Evolutionary conservation across 108 stramenopile species (phyloP).

Genomic region (Conticribra guillardii): DNA sequence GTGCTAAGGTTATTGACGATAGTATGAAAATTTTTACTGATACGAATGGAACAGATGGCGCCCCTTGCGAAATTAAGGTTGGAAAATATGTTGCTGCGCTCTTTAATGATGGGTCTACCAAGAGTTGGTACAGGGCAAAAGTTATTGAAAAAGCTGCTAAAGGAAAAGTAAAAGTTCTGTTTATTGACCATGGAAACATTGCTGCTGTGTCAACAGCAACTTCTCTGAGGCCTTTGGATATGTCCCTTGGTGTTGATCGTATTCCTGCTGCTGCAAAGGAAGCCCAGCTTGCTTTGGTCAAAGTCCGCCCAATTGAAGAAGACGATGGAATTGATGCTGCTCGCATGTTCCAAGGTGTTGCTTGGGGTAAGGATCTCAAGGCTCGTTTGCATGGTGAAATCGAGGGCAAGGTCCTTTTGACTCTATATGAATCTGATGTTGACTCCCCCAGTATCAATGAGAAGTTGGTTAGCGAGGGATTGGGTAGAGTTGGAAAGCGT

Average conservation of each 20-base stretch:
- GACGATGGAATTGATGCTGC: conserved; percentile 92
- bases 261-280: conserved; percentile 88
- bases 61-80: conserved; percentile 81
- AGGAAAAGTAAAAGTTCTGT: conserved; percentile 78
- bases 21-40: conserved; percentile 90
- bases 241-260: conserved; percentile 67
- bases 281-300: conserved; percentile 75
- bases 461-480: conserved; percentile 66
- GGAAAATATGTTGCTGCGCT: conserved; percentile 92
- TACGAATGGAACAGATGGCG: conserved; percentile 77
- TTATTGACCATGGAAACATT: conserved; percentile 97
- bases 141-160: conserved; percentile 67
- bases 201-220: conserved; percentile 74
- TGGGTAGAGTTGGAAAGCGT: conserved; percentile 74
- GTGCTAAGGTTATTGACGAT: conserved; percentile 78
- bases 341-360: conserved; percentile 68
- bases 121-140: conserved; percentile 96
- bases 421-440: conserved; percentile 53
- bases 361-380: conserved; percentile 85
- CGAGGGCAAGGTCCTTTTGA: conserved; percentile 67
- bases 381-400: conserved; percentile 68
- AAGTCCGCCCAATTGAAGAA: conserved; percentile 69
- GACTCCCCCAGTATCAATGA: conserved; percentile 76
- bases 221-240: conserved; percentile 89
- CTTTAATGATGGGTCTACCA: conserved; percentile 94